These are phyloP conservation scores for Tolypocladium nubicola DNA, from an alignment of 2,329 filamentous ascomycete genomes.

Conservation along the genomic window DNA sequence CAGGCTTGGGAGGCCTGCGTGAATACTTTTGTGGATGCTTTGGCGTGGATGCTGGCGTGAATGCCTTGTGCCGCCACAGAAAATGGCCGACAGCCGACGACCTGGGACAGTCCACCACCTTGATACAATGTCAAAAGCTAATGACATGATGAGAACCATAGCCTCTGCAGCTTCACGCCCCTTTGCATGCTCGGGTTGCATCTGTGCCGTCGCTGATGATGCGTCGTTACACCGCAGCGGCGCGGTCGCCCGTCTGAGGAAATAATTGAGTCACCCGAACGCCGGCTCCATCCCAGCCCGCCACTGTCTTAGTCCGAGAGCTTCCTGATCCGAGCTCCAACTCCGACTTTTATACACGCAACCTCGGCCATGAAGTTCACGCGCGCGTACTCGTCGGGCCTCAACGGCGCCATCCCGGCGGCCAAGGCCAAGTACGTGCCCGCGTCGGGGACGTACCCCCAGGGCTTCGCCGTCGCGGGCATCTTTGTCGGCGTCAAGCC, in stretches of 20 bases:
- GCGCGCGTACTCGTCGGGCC: slow-evolving; percentile 21
- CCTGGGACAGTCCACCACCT: no score
- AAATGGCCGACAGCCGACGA: not conserved
- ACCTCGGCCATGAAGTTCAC: slow-evolving; percentile 19
- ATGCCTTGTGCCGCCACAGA: not conserved
- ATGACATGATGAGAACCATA: not conserved
- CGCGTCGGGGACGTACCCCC: slow-evolving; percentile 73
- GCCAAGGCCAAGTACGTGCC: slow-evolving; percentile 89
- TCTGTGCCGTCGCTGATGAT: not conserved
- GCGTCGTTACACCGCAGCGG: not conserved
- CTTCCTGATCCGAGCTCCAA: not conserved
- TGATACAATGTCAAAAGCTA: not conserved
- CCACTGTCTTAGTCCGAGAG: not conserved
- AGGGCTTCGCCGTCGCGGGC: slow-evolving; percentile 79
- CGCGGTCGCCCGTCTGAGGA: not conserved
- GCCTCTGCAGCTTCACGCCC: not conserved
- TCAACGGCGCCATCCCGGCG: slow-evolving; percentile 44
- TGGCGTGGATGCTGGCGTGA: not conserved
- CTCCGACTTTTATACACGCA: not conserved
- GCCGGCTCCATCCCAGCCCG: not conserved
- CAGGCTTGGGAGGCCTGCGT: not conserved
- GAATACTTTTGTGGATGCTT: not conserved
- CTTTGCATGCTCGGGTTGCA: not conserved
- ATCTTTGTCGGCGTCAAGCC: slow-evolving; percentile 91
- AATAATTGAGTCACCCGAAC: not conserved